Conservation (phyloP, 2,329 filamentous ascomycete species). For the Helotiales sp. region DNA sequence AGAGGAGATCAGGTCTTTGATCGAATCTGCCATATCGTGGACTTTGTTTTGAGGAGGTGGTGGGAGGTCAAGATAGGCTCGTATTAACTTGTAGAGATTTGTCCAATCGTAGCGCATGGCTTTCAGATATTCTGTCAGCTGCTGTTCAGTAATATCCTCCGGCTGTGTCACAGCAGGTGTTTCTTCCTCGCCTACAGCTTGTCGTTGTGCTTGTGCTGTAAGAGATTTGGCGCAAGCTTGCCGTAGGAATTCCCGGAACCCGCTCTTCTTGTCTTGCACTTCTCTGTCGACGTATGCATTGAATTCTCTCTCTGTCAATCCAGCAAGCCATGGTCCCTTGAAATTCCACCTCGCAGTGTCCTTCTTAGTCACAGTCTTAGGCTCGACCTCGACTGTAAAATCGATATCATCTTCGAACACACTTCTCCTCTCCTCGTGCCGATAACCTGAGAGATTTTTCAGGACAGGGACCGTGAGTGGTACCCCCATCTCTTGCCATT, state of each 20-base stretch:
- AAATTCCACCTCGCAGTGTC: constrained; percentile 64
- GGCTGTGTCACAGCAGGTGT: constrained; percentile 33
- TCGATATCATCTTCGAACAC: constrained; percentile 62
- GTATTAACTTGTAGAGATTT: constrained; percentile 53
- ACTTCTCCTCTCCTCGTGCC: constrained; percentile 39
- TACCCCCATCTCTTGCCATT: constrained; percentile 81
- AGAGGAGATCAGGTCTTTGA: not conserved
- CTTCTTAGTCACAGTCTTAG: constrained; percentile 32
- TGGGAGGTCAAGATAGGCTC: constrained; percentile 60
- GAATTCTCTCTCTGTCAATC: constrained; percentile 62
- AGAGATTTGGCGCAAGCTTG: constrained; percentile 48
- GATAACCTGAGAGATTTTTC: not conserved
- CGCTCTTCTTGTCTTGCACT: constrained; percentile 52
- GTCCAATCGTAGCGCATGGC: constrained; percentile 51
- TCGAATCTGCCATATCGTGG: not conserved
- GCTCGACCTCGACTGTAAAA: constrained; percentile 43
- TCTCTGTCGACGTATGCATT: constrained; percentile 52
- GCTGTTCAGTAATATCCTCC: constrained; percentile 47
- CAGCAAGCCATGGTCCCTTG: constrained; percentile 64
- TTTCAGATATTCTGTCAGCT: constrained; percentile 54
- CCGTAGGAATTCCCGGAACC: constrained; percentile 57
- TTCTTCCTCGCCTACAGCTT: constrained; percentile 39
- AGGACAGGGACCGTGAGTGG: constrained; percentile 60
- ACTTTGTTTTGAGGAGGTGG: constrained; percentile 22
- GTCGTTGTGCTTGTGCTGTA: constrained; percentile 38